Percentiles rank a stretch among this genome's conserved stretches.
These are phyloP conservation scores for Monilinia aucupariae DNA, from an alignment of 2,329 filamentous ascomycete genomes.

Conservation along the genomic window DNA sequence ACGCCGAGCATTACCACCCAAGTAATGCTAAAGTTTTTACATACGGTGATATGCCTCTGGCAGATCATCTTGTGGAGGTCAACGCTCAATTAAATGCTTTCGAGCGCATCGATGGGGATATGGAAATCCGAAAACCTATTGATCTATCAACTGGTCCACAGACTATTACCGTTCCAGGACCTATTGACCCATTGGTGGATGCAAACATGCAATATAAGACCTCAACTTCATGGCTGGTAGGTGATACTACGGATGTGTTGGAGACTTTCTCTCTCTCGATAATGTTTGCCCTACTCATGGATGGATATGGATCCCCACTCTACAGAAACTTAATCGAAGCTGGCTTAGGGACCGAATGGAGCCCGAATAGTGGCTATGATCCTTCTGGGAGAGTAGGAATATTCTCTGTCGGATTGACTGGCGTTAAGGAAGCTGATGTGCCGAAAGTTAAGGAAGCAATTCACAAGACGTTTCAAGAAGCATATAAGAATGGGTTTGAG, in stretches of 20 bases:
- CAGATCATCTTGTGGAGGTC: conserved; percentile 73
- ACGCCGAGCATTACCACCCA: conserved; percentile 90
- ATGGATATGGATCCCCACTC: conserved; percentile 91
- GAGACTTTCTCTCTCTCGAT: conserved; percentile 85
- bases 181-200: conserved; percentile 80
- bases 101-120: conserved; percentile 62
- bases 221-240: conserved; percentile 86
- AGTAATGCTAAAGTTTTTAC: conserved; percentile 96
- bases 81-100: conserved; percentile 70
- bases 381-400: conserved; percentile 69
- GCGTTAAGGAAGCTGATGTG: conserved; percentile 77
- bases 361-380: conserved; percentile 90
- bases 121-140: conserved; percentile 70
- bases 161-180: conserved; percentile 68
- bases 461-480: conserved; percentile 64
- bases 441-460: conserved; percentile 70
- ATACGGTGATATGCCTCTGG: conserved; percentile 86
- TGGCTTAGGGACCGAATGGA: conserved; percentile 87
- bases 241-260: conserved; percentile 73
- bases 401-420: conserved; percentile 85
- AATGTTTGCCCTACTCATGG: conserved; percentile 76
- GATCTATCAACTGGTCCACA: conserved; percentile 61
- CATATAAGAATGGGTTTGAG: conserved; percentile 74
- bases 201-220: conserved; percentile 88
- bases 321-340: conserved; percentile 86